Evolutionary conservation across 2,329 filamentous ascomycete species (phyloP), one percentile per base, ranked within the genome.

Genomic region (Aspergillus persii): DNA sequence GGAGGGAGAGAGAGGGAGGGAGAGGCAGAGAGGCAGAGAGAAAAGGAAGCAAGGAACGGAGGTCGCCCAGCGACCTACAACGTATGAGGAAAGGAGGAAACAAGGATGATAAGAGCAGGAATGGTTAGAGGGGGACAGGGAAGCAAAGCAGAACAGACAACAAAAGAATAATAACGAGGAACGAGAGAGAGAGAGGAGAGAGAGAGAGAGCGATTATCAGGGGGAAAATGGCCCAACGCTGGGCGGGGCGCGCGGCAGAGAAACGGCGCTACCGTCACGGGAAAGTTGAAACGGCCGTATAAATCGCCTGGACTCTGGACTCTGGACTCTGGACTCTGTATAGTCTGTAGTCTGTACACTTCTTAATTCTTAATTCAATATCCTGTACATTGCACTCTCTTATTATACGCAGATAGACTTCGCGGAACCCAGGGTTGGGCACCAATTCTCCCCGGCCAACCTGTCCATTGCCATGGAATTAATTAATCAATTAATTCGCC

Each of bases 11-110:
- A 23, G 18, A 23, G 18, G 18, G 18, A 23, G 18, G 18, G 18
- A 23, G 31, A 36, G 8, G 31, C 8, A 11, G 31, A 36, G 31
- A 36, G 33, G 33, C 11, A 27, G 33, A 39, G 59, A 53, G 41
- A 54, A 46, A 12, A 39, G 29, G 54, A 59, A 59, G 57, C 52
- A 57, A 61, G 59, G 60, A 54, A 60, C 48, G 63, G 58, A 65
- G 68, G 64, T 70, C 68, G 68, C 54, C 68, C 68, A 68, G 68
- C 68, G 68, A 70, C 67, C 66, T 64, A 53, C 53, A 57, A 53
- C 31, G 46, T 49, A 46, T 23, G 18, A 48, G 30, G 47, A 53
- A 44, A 27, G 62, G 51, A 56, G 56, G 48, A 47, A 50, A 49
- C 23, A 41, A 57, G 27, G 33, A 39, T 26, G 56, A 50, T 18